Evolutionary conservation across 371 early-diverging fungal species (phyloP).

Genomic region (Mucor velutinosus): DNA sequence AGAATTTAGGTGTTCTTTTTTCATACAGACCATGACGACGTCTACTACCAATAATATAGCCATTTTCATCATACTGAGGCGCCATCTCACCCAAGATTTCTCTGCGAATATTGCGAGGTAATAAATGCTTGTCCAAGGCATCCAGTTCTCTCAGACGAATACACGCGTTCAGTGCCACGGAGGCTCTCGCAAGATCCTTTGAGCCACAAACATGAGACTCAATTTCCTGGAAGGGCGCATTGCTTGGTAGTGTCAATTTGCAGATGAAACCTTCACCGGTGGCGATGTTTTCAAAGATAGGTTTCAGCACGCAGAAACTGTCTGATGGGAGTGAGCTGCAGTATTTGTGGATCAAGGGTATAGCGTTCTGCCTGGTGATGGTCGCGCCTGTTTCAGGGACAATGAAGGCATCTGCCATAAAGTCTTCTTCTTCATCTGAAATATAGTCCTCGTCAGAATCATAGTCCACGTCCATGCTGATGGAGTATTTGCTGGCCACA

Average conservation of each 20-base stretch:
- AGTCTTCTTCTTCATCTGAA: conserved; percentile 37
- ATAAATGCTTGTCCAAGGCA: conserved; percentile 75
- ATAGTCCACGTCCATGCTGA: conserved; percentile 9
- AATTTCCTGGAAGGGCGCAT: conserved; percentile 62
- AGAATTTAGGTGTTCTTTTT: conserved; percentile 45
- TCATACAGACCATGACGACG: conserved; percentile 43
- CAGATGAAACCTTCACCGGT: conserved; percentile 47
- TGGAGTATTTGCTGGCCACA: conserved; percentile 22
- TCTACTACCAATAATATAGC: conserved; percentile 49
- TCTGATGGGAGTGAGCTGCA: conserved; percentile 67
- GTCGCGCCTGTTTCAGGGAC: conserved; percentile 66
- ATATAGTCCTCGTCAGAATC: conserved; percentile 31
- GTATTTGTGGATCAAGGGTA: conserved; percentile 64
- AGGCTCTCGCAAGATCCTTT: conserved; percentile 70
- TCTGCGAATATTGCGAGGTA: conserved; percentile 49
- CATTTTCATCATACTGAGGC: conserved; percentile 46
- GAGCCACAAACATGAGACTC: conserved; percentile 59
- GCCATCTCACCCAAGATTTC: conserved; percentile 50
- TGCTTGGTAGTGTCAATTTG: conserved; percentile 62
- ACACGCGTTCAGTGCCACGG: conserved; percentile 73
- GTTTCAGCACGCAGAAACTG: conserved; percentile 48
- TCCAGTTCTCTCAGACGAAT: conserved; percentile 64
- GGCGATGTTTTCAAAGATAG: conserved; percentile 46
- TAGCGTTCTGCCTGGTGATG: conserved; percentile 64
- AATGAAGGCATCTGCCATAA: conserved; percentile 34